Evolutionary conservation across 345 rosid species (phyloP).

Genomic region (Crucihimalaya himalaica): DNA sequence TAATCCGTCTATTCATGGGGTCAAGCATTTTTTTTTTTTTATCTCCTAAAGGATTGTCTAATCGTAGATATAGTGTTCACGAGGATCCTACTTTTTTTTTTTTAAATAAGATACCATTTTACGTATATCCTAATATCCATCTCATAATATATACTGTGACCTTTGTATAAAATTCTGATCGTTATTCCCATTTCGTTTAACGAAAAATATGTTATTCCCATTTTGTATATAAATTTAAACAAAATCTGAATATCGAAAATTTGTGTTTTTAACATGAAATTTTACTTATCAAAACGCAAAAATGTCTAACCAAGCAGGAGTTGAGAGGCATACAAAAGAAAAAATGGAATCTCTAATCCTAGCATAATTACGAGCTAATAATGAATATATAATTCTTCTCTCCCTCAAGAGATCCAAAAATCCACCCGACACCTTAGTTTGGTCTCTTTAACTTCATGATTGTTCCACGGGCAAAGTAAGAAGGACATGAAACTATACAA

Average conservation of each 20-base stretch:
- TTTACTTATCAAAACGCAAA: not conserved
- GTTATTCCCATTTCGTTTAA: not conserved
- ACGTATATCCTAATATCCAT: constrained; percentile 10
- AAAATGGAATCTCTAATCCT: not conserved
- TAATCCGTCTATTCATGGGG: constrained; percentile 25
- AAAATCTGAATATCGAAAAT: not conserved
- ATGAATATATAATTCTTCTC: not conserved
- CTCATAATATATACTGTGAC: not conserved
- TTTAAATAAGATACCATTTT: constrained; percentile 4
- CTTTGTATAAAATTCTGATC: not conserved
- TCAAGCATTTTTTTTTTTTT: constrained; percentile 2
- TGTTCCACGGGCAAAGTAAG: too few species aligned
- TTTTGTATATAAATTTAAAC: not conserved
- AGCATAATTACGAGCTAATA: not conserved
- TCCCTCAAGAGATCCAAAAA: not conserved
- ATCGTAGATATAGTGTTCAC: not conserved
- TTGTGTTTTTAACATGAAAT: too few species aligned
- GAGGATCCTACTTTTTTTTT: not conserved
- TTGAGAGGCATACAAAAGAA: not conserved
- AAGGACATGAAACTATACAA: too few species aligned
- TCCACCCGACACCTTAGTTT: not conserved
- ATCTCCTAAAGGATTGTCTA: constrained; percentile 9
- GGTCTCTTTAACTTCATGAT: not conserved
- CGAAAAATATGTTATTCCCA: not conserved
- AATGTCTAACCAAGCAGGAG: not conserved